Percentiles rank a stretch among this genome's conserved stretches.
Evolutionary conservation across 164 flowering plant species (phyloP).

Genomic region (Umbellularia californica): DNA sequence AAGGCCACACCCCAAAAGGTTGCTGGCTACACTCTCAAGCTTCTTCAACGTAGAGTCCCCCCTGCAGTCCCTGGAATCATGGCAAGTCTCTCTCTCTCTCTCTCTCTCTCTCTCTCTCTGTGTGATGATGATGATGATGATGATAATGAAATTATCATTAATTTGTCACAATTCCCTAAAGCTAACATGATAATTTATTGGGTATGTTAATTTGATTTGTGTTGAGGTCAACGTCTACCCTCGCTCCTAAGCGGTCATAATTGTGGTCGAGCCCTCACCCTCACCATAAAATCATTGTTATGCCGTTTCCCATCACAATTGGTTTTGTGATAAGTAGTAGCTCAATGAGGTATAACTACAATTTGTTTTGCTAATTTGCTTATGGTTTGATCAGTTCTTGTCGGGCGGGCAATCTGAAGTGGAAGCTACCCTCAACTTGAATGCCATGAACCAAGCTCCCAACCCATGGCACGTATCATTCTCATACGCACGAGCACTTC

Average conservation of each 20-base stretch:
- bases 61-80: conserved; percentile 94
- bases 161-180: too few relatives aligned
- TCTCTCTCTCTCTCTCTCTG: neutral
- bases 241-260: too few relatives aligned
- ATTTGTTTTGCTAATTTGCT: neutral
- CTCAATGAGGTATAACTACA: too few relatives aligned
- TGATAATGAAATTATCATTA: neutral
- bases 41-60: conserved; percentile 68
- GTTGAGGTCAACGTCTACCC: too few relatives aligned
- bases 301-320: too few relatives aligned
- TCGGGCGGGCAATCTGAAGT: conserved; percentile 97
- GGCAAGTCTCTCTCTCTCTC: conserved; percentile 31
- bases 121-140: too few relatives aligned
- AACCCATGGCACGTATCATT: conserved; percentile 96
- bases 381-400: conserved; percentile 52
- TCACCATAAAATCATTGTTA: too few relatives aligned
- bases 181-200: neutral
- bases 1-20: conserved; percentile 65
- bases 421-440: conserved; percentile 84
- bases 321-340: too few relatives aligned
- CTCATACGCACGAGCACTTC: conserved; percentile 92
- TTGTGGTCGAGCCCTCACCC: too few relatives aligned
- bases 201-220: neutral
- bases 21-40: conserved; percentile 74
- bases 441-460: conserved; percentile 86